Percentiles rank a stretch among this genome's conserved stretches.
These are phyloP conservation scores for Backusella macrospora DNA, from an alignment of 192 early-diverging fungal genomes.

Conservation along the genomic window DNA sequence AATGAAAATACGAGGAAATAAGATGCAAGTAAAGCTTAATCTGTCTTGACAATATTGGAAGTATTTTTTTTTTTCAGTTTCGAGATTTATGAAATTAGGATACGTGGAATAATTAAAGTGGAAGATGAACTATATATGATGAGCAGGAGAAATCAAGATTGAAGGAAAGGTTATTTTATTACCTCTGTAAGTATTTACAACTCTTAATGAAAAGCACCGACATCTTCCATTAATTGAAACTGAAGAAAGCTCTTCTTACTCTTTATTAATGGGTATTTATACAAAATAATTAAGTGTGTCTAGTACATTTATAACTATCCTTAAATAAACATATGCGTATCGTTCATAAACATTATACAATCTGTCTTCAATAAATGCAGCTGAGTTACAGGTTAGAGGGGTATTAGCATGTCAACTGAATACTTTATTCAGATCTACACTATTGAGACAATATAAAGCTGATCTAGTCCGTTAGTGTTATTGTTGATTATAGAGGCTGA, in stretches of 20 bases:
- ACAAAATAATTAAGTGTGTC: no score
- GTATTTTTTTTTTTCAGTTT: no score
- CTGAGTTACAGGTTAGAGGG: no score
- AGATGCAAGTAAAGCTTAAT: slow-evolving; percentile 11
- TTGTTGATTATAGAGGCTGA: no score
- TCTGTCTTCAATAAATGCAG: no score
- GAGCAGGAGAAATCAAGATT: slow-evolving; percentile 17
- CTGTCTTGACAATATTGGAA: slow-evolving; percentile 2
- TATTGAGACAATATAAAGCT: no score
- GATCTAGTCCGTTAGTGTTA: no score
- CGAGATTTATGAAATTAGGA: background rate
- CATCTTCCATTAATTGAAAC: slow-evolving; percentile 21
- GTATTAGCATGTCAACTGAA: no score
- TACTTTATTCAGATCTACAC: no score
- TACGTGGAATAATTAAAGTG: slow-evolving; percentile 15
- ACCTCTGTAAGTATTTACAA: slow-evolving; percentile 6
- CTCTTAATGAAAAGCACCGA: slow-evolving; percentile 13
- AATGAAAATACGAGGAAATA: slow-evolving; percentile 18
- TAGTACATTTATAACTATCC: background rate
- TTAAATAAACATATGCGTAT: no score
- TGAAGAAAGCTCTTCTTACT: slow-evolving; percentile 11
- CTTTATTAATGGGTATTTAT: background rate
- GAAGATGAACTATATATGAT: slow-evolving; percentile 13
- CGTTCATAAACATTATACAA: no score
- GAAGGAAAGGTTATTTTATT: slow-evolving; percentile 21